Percentiles rank a stretch among this genome's conserved stretches.
These are phyloP conservation scores for Cordyceps militaris DNA, from an alignment of 2,329 filamentous ascomycete species.

Conservation along the genomic window DNA sequence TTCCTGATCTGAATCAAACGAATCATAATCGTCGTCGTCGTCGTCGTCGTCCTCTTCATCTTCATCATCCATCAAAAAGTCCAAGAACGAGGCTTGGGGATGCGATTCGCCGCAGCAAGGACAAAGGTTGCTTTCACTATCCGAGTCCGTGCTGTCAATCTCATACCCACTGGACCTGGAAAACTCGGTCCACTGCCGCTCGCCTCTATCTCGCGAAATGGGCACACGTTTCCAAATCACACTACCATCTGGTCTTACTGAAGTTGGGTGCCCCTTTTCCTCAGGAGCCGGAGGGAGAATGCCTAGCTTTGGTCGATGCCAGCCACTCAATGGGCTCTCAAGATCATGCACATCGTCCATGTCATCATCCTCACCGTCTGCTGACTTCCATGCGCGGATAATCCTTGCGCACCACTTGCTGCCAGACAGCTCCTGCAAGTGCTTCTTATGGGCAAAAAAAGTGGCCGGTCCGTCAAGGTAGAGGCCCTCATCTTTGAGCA, in stretches of 20 bases:
- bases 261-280: constrained; percentile 36
- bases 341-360: constrained; percentile 21
- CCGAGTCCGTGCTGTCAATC: constrained; percentile 26
- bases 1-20: constrained; percentile 1
- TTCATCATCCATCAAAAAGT: constrained; percentile 15
- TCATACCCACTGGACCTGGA: constrained; percentile 33
- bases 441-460: constrained; percentile 34
- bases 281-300: constrained; percentile 34
- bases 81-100: constrained; percentile 29
- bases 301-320: constrained; percentile 24
- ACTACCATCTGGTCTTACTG: constrained; percentile 33
- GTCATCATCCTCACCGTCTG: constrained; percentile 19
- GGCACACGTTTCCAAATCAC: constrained; percentile 48
- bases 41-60: background rate
- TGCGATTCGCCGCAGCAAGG: constrained; percentile 35
- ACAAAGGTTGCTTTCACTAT: constrained; percentile 31
- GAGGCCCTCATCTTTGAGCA: constrained; percentile 47
- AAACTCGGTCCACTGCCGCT: constrained; percentile 44
- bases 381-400: constrained; percentile 36
- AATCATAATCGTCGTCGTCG: background rate
- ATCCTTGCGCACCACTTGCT: constrained; percentile 36
- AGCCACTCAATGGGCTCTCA: constrained; percentile 20
- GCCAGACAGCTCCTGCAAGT: constrained; percentile 34
- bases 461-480: constrained; percentile 39
- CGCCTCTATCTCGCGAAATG: constrained; percentile 28